These are phyloP conservation scores for Metschnikowia similis DNA, from an alignment of 805 yeast genomes.

Conservation along the genomic window DNA sequence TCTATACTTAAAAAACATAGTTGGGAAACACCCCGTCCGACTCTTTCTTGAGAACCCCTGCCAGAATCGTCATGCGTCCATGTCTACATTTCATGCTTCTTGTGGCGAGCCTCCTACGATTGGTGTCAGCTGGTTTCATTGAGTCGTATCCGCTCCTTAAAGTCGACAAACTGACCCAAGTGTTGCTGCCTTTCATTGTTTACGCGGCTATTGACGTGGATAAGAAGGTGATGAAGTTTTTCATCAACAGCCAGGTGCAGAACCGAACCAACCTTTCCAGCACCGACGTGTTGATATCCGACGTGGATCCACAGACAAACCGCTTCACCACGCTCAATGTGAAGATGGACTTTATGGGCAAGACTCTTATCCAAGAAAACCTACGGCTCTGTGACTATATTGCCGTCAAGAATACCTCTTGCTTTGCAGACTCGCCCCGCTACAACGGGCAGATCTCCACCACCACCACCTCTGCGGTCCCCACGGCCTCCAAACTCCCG, in stretches of 20 bases:
- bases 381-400: conserved; percentile 41
- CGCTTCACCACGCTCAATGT: conserved; percentile 48
- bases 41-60: background rate
- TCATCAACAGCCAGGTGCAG: conserved; percentile 30
- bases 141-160: conserved; percentile 18
- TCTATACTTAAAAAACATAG: background rate
- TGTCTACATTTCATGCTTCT: conserved; percentile 5
- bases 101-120: conserved; percentile 8
- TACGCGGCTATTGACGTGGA: conserved; percentile 35
- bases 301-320: conserved; percentile 44
- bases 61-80: background rate
- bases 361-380: conserved; percentile 35
- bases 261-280: conserved; percentile 4
- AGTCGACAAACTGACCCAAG: background rate
- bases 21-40: background rate
- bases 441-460: conserved; percentile 6
- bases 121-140: conserved; percentile 21
- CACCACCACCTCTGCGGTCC: background rate
- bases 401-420: conserved; percentile 34
- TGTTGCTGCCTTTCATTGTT: conserved; percentile 22
- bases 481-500: conserved; percentile 3
- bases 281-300: conserved; percentile 27
- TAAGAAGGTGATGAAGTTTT: conserved; percentile 27
- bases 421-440: conserved; percentile 25
- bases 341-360: conserved; percentile 41